A percentile compares a stretch with the other conserved stretches of the same genome.
These are phyloP conservation scores for Uronychia binucleata DNA, from an alignment of 73 alveolate species.

Conservation along the genomic window DNA sequence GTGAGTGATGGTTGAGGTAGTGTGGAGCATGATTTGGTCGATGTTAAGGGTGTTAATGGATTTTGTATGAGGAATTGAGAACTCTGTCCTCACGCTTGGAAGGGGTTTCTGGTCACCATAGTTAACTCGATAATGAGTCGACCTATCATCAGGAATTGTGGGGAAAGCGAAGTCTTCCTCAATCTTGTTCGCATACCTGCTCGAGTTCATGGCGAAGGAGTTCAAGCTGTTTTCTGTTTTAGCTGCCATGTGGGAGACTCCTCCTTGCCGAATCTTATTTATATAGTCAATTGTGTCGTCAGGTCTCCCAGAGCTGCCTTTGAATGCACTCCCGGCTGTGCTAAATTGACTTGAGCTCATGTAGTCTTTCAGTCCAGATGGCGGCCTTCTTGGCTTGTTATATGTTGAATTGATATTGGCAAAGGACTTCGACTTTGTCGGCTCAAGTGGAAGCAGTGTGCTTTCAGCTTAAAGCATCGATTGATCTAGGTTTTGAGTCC, in stretches of 20 bases:
- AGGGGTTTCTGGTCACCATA: no score
- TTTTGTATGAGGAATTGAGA: no score
- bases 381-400: background rate
- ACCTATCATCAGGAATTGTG: background rate
- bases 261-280: background rate
- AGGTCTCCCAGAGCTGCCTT: background rate
- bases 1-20: no score
- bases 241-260: background rate
- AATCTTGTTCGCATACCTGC: background rate
- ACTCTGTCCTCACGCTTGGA: no score
- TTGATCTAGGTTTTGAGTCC: background rate
- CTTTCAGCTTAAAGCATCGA: background rate
- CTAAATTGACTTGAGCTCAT: background rate
- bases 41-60: no score
- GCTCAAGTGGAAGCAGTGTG: background rate
- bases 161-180: background rate
- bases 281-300: background rate
- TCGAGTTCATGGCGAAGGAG: background rate
- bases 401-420: background rate
- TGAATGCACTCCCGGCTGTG: background rate
- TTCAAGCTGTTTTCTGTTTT: background rate
- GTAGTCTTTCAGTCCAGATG: background rate
- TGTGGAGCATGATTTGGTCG: no score
- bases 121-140: no score
- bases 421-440: background rate